Percentiles rank a stretch among this genome's conserved stretches.
Conservation (phyloP, 495 filamentous ascomycete genomes). For the Aspergillus heteromorphus region DNA sequence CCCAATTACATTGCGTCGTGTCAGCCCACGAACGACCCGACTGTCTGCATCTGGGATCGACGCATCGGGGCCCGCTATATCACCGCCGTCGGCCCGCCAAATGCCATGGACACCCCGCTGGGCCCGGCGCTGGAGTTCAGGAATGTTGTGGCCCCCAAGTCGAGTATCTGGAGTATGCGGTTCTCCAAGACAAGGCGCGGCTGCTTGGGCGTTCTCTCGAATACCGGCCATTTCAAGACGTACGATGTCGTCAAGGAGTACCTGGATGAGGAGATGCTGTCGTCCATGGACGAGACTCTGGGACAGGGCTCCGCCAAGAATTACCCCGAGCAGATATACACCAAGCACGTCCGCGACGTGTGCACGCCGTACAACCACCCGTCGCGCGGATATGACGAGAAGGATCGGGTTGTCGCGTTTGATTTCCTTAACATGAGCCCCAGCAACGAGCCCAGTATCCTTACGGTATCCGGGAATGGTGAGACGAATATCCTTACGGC, state of each 20-base stretch:
- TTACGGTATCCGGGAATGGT: slow-evolving; percentile 66
- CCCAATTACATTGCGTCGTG: slow-evolving; percentile 93
- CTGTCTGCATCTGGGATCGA: slow-evolving; percentile 84
- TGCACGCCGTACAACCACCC: slow-evolving; percentile 40
- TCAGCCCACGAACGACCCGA: slow-evolving; percentile 59
- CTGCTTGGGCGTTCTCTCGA: slow-evolving; percentile 69
- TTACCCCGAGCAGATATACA: slow-evolving; percentile 42
- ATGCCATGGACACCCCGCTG: slow-evolving; percentile 29
- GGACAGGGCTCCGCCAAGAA: slow-evolving; percentile 37
- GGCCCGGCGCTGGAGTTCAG: slow-evolving; percentile 61
- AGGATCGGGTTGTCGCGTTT: slow-evolving; percentile 72
- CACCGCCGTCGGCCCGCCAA: slow-evolving; percentile 33
- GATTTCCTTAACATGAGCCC: slow-evolving; percentile 71
- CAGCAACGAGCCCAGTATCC: slow-evolving; percentile 55
- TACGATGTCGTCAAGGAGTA: slow-evolving; percentile 64
- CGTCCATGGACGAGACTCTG: slow-evolving; percentile 35
- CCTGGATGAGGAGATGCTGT: slow-evolving; percentile 33
- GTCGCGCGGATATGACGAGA: slow-evolving; percentile 42
- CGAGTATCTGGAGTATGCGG: slow-evolving; percentile 68
- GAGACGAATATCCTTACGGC: slow-evolving; percentile 57
- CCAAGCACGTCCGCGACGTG: slow-evolving; percentile 45
- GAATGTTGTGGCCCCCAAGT: slow-evolving; percentile 54
- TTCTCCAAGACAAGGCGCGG: slow-evolving; percentile 72
- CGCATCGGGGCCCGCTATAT: slow-evolving; percentile 55
- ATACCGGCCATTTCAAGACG: slow-evolving; percentile 71